These are phyloP conservation scores for Mycena maculata DNA, from an alignment of 768 basidiomycete species.

Conservation along the genomic window DNA sequence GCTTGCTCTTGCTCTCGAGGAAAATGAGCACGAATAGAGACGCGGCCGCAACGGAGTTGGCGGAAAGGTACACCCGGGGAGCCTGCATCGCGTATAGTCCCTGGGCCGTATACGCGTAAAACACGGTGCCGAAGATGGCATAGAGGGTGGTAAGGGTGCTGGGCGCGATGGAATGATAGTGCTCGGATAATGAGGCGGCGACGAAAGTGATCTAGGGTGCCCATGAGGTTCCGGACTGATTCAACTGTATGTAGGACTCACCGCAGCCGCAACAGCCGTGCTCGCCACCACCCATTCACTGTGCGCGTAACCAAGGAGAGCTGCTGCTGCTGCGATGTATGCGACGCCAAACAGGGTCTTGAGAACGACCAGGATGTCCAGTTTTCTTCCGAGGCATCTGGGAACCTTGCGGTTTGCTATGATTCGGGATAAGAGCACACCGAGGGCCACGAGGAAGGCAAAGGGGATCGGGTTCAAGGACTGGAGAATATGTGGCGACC, in stretches of 20 bases:
- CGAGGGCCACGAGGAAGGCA: neutral
- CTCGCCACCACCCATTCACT: neutral
- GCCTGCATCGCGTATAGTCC: too few relatives aligned
- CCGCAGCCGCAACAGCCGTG: too few relatives aligned
- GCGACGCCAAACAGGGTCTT: neutral
- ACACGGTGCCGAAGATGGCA: neutral
- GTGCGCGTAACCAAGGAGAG: neutral
- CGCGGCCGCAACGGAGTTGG: too few relatives aligned
- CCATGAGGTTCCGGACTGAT: neutral
- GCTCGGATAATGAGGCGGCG: slow-evolving; percentile 12
- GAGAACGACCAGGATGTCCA: slow-evolving; percentile 6
- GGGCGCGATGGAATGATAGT: slow-evolving; percentile 19
- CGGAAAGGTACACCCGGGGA: too few relatives aligned
- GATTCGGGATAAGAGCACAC: neutral
- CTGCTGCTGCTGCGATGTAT: neutral
- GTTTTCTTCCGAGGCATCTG: neutral
- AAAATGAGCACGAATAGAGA: slow-evolving; percentile 6
- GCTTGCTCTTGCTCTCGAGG: slow-evolving; percentile 22
- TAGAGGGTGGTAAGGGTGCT: slow-evolving; percentile 20
- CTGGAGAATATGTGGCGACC: neutral
- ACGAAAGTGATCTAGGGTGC: neutral
- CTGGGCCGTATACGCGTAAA: slow-evolving; percentile 1
- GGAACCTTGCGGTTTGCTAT: slow-evolving; percentile 3
- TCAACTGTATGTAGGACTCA: too few relatives aligned
- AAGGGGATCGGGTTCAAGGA: neutral